Evolutionary conservation across 1,284 basidiomycete genomes (phyloP), one percentile per base, ranked within the genome.

Genomic region (Naganishia sp.): DNA sequence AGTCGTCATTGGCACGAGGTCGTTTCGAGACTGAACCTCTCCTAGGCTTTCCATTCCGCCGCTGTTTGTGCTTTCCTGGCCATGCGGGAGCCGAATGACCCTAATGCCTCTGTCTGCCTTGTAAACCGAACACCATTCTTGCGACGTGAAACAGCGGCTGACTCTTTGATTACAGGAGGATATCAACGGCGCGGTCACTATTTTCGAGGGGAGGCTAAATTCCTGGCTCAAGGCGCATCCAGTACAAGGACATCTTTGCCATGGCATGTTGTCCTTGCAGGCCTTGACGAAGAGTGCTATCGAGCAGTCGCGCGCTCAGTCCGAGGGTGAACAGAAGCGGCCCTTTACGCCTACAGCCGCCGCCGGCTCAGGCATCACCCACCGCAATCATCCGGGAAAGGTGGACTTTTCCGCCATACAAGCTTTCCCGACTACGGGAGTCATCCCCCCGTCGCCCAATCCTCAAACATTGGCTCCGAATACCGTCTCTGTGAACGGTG

Each of bases 11-110:
- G 25, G 39, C 31, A 18, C n/a, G 45, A 21, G 28, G 21, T 2
- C 21, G 50, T 62, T 49, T 60, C 45, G 13, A 9, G 43, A 31
- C 23, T 49, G 25, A 61, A 25, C 23, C 23, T 42, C 10, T 28
- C 53, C 25, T 63, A 76, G 76, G 76, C 78, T 0, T 80, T 80
- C 72, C 78, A 80, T 67, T 77, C 78, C 7, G 77, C 75, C 23
- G 76, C 78, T 0, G 79, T 80, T 1, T 76, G 76, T 53, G 77
- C 79, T 0, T 80, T 80, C 67, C 64, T 80, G 25, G 77, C 78
- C 9, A 75, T 80, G 47, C 71, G 79, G 46, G 72, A 79, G 42
- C 79, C 79, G 1, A 71, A 71, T n/a, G 74, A 73, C 1, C 68
- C 71, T 15, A 58, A 75, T 1, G 77, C 77, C 3, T 71, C 71